A percentile compares a stretch with the other conserved stretches of the same genome.
Evolutionary conservation across 2,329 filamentous ascomycete species (phyloP).

Genomic region (Simplicillium aogashimaense): DNA sequence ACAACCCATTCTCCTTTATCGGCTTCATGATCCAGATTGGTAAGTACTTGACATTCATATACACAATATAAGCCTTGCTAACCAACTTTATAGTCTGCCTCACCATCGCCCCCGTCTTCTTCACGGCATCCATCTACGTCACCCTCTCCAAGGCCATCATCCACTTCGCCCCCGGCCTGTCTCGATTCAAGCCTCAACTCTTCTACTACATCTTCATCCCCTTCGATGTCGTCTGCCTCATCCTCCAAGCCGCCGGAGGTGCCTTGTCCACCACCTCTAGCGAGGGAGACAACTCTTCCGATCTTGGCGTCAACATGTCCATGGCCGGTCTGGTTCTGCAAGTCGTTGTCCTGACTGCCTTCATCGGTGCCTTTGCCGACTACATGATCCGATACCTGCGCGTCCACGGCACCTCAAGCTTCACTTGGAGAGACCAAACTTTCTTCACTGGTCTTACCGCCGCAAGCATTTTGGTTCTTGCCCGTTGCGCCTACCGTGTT

Average conservation of each 20-base stretch:
- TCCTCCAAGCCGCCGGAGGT: conserved; percentile 47
- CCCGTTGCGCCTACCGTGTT: conserved; percentile 54
- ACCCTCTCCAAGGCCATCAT: conserved; percentile 38
- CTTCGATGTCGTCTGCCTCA: conserved; percentile 45
- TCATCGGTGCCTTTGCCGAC: conserved; percentile 36
- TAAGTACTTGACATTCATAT: conserved; percentile 16
- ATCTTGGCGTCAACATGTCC: conserved; percentile 23
- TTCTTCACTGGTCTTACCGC: conserved; percentile 45
- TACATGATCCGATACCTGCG: conserved; percentile 36
- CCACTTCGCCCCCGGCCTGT: conserved; percentile 26
- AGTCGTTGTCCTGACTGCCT: conserved; percentile 42
- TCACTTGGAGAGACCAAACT: conserved; percentile 18
- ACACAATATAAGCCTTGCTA: background rate
- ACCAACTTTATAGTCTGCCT: conserved; percentile 35
- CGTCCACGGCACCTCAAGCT: conserved; percentile 13
- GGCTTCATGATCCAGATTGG: conserved; percentile 59
- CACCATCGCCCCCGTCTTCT: conserved; percentile 35
- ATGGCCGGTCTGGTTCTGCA: conserved; percentile 49
- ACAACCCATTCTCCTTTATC: conserved; percentile 47
- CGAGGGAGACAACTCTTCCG: conserved; percentile 22
- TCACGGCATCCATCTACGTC: conserved; percentile 57
- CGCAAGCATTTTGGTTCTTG: conserved; percentile 49
- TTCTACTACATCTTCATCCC: conserved; percentile 42
- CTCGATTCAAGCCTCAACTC: conserved; percentile 30
- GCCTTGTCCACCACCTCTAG: conserved; percentile 34